Base-by-base conservation (phyloP, 2,329 filamentous ascomycete species). In the Aspergillus japonicus region DNA sequence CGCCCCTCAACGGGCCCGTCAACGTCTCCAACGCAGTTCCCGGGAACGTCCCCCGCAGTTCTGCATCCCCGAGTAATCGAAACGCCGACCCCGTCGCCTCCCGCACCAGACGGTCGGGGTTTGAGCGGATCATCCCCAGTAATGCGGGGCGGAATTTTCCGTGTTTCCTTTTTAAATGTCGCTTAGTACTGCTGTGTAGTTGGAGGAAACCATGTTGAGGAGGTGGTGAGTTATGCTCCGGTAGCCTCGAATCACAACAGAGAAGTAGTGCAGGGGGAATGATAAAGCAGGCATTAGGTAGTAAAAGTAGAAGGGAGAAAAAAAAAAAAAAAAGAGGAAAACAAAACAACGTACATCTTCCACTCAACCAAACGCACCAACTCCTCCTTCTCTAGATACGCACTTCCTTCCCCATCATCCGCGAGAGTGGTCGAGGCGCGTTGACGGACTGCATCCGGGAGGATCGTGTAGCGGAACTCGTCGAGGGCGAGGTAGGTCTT, bases 331-430 rank as follows among this genome's bases (percentile, higher is more conserved):
- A 23, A 23, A 23, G n/a, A n/a, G n/a, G n/a, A n/a, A n/a, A n/a
- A n/a, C n/a, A n/a, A n/a, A n/a, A n/a, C n/a, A 23, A 23, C 74
- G 67, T 65, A 80, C 78, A 77, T 67, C 63, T 80, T 80, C 78
- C 78, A 80, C 50, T 78, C 75, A 64, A 80, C 76, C 54, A 78
- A 62, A 52, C 63, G 67, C 51, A 75, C 65, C 39, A 78, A 50
- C 16, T 78, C 73, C 2, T 74, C 71, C 33, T 75, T 75, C 11
- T 65, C 65, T 7, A 78, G 52, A 56, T 65, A 67, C 6, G 26
- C 26, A 10, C 7, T 10, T 2, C 53, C 54, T 12, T 50, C 56
- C 14, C 58, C 62, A 51, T 66, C 56, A 35, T 57, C 26, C 26
- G 62, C 50, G 26, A 8, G 10, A 29, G 26, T 29, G 26, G 26